Evolutionary conservation across 1,139 yeast species (phyloP).

Genomic region (Protomyces macrosporus): DNA sequence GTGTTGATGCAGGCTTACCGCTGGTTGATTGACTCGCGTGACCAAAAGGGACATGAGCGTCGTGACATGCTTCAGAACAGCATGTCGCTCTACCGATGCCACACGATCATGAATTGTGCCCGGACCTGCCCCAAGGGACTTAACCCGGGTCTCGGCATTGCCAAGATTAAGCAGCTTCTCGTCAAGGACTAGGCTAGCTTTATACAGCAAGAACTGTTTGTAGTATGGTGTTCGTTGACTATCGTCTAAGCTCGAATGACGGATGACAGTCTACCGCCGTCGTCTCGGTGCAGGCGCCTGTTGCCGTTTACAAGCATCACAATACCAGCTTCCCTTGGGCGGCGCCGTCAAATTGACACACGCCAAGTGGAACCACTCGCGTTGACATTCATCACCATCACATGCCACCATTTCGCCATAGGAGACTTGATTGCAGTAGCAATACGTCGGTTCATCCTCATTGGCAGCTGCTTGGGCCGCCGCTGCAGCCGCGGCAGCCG

Average conservation of each 20-base stretch:
- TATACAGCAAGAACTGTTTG: slow-evolving; percentile 36
- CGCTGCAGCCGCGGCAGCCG: slow-evolving; percentile 1
- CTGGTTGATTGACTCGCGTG: slow-evolving; percentile 97
- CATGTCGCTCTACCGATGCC: slow-evolving; percentile 98
- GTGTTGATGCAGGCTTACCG: slow-evolving; percentile 98
- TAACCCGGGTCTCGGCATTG: slow-evolving; percentile 97
- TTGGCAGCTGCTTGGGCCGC: slow-evolving; percentile 3
- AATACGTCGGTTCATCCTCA: slow-evolving; percentile 68
- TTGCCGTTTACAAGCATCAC: slow-evolving; percentile 66
- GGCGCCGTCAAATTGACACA: slow-evolving; percentile 87
- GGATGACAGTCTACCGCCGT: background rate
- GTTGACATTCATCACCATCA: slow-evolving; percentile 85
- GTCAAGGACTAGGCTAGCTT: slow-evolving; percentile 42
- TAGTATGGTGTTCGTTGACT: background rate
- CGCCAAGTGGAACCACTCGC: slow-evolving; percentile 97
- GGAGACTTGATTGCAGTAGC: slow-evolving; percentile 93
- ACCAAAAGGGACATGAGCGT: slow-evolving; percentile 76
- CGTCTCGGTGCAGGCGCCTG: slow-evolving; percentile 9
- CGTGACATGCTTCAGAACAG: slow-evolving; percentile 90
- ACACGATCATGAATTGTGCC: slow-evolving; percentile 47
- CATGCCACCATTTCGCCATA: slow-evolving; percentile 99
- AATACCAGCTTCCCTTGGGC: slow-evolving; percentile 96
- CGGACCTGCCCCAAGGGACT: slow-evolving; percentile 95
- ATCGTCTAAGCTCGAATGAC: background rate
- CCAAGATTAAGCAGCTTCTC: slow-evolving; percentile 90